These are phyloP conservation scores for Penicillium cosmopolitanum DNA, from an alignment of 495 filamentous ascomycete species.

Conservation along the genomic window DNA sequence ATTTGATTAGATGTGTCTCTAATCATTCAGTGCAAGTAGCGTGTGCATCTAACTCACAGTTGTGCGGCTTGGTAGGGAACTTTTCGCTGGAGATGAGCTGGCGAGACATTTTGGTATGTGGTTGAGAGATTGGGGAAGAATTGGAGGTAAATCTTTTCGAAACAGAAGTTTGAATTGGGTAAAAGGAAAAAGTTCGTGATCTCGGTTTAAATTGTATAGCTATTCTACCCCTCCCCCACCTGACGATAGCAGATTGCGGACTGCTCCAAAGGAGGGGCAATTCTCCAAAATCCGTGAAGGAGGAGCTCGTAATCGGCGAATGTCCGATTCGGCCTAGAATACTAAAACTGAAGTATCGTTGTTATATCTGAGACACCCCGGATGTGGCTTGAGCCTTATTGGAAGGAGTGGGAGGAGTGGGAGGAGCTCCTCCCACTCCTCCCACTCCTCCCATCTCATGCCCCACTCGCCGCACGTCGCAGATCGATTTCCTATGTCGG, in stretches of 20 bases:
- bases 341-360: background rate
- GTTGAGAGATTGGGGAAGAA: background rate
- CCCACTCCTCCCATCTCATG: background rate
- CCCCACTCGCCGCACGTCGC: background rate
- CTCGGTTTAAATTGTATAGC: slow-evolving; percentile 10
- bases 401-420: slow-evolving; percentile 19
- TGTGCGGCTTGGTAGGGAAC: slow-evolving; percentile 46
- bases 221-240: background rate
- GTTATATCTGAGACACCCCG: background rate
- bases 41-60: slow-evolving; percentile 29
- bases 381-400: background rate
- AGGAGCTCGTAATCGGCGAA: slow-evolving; percentile 1
- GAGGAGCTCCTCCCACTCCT: slow-evolving; percentile 23
- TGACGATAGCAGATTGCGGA: background rate
- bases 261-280: slow-evolving; percentile 3
- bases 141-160: background rate
- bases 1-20: background rate
- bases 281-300: background rate
- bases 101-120: slow-evolving; percentile 38
- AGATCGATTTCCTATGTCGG: background rate
- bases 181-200: slow-evolving; percentile 1
- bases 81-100: slow-evolving; percentile 47
- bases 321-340: background rate
- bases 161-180: background rate
- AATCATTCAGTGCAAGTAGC: background rate